Conservation (phyloP, 352 stramenopile species). For the Phytophthora fragariae region DNA sequence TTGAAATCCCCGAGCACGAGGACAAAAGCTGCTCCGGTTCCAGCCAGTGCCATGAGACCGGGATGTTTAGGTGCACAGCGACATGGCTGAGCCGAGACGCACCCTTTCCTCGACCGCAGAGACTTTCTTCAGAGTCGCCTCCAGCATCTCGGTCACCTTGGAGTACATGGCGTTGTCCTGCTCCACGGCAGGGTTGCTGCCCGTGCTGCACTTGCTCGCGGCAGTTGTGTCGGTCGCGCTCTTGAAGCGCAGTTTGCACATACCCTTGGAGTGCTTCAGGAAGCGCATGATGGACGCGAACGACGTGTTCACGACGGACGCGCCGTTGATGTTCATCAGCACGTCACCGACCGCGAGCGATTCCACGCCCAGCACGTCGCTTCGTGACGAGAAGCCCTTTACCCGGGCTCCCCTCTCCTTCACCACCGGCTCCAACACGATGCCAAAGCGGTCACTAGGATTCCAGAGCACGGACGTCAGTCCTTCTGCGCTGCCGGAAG, state of each 20-base stretch:
- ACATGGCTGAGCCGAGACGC: conserved; percentile 79
- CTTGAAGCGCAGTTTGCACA: conserved; percentile 80
- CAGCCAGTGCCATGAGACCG: neutral
- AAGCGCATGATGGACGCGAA: conserved; percentile 79
- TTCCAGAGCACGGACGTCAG: conserved; percentile 78
- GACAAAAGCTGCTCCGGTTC: neutral
- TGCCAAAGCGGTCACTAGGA: conserved; percentile 75
- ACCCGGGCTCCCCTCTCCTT: conserved; percentile 68
- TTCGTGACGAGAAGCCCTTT: conserved; percentile 70
- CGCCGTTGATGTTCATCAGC: conserved; percentile 82
- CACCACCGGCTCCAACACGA: conserved; percentile 58
- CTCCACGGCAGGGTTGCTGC: conserved; percentile 46
- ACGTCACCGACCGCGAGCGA: conserved; percentile 63
- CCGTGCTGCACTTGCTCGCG: conserved; percentile 37
- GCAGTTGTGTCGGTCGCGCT: conserved; percentile 10
- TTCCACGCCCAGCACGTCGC: conserved; percentile 77
- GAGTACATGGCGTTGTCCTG: conserved; percentile 59
- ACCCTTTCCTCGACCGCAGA: conserved; percentile 78
- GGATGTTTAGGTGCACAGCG: conserved; percentile 54
- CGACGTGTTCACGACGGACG: conserved; percentile 56
- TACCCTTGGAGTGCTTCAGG: conserved; percentile 80
- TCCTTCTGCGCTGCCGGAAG: conserved; percentile 30
- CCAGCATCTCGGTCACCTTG: conserved; percentile 76
- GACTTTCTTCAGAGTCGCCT: conserved; percentile 80
- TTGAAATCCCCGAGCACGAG: conserved; percentile 3